Conservation (phyloP, 306 rosid genomes). For the Cajanus cajan region DNA sequence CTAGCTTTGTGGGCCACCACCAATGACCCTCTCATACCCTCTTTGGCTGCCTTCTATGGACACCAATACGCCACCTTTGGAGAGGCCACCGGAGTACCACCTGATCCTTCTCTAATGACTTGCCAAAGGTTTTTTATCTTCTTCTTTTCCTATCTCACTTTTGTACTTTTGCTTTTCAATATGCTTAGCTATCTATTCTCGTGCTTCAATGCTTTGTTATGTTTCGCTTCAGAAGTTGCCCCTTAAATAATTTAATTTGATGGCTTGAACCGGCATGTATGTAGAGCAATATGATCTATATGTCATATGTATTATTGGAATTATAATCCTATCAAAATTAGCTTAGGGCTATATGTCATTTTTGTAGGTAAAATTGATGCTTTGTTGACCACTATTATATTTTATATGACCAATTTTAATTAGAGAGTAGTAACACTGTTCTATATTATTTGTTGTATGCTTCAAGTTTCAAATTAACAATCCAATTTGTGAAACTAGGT, state of each 20-base stretch:
- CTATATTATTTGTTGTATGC: not conserved
- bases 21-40: conserved; percentile 51
- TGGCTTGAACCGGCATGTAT: not conserved
- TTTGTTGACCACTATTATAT: not conserved
- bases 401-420: not conserved
- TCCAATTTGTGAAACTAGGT: not conserved
- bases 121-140: conserved; percentile 58
- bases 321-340: no score
- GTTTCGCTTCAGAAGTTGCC: not conserved
- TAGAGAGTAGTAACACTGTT: not conserved
- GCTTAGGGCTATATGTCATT: no score
- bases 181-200: no score
- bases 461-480: not conserved
- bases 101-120: conserved; percentile 52
- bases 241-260: not conserved
- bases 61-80: conserved; percentile 48
- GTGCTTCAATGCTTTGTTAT: not conserved
- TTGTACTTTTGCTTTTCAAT: not conserved
- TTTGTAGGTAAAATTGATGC: not conserved
- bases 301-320: no score
- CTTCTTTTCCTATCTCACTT: not conserved
- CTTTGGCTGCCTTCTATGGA: conserved; percentile 71
- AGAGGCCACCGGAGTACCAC: conserved; percentile 50
- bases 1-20: conserved; percentile 61
- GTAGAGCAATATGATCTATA: no score